Percentiles rank a stretch among this genome's conserved stretches.
Conservation (phyloP, 306 rosid species). For the Ormosia semicastrata region DNA sequence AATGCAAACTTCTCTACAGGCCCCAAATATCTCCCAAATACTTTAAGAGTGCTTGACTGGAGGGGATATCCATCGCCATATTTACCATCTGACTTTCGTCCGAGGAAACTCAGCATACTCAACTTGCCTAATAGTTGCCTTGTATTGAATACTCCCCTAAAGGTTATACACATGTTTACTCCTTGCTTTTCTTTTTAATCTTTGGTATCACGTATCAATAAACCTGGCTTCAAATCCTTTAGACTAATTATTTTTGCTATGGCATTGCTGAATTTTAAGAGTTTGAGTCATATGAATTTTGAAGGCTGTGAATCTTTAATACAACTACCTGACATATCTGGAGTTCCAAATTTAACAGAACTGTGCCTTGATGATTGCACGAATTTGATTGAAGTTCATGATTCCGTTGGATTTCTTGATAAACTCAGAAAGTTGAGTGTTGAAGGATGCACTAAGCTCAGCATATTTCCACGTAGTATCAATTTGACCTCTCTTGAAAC, state of each 20-base stretch:
- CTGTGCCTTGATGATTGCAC: not conserved
- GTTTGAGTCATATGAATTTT: not conserved
- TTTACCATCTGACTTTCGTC: not conserved
- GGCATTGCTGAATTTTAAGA: not conserved
- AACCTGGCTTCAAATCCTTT: not conserved
- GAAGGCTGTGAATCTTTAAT: not conserved
- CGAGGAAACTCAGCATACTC: not conserved
- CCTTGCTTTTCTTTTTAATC: not conserved
- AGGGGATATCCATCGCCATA: not conserved
- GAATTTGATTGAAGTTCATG: not conserved
- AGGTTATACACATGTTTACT: not conserved
- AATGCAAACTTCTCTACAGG: not conserved
- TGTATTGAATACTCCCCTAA: not conserved
- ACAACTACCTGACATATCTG: constrained; percentile 4
- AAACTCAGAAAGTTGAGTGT: not conserved
- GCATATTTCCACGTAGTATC: not conserved
- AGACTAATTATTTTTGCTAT: not conserved
- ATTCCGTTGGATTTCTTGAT: constrained; percentile 2
- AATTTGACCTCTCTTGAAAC: not conserved
- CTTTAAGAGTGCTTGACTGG: constrained; percentile 15
- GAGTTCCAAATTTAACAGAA: not conserved
- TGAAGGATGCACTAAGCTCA: not conserved
- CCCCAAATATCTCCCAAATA: not conserved
- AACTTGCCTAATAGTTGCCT: not conserved
- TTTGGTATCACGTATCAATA: not conserved